Base-by-base conservation (phyloP, 768 basidiomycete genomes). In the Suillus clintonianus region DNA sequence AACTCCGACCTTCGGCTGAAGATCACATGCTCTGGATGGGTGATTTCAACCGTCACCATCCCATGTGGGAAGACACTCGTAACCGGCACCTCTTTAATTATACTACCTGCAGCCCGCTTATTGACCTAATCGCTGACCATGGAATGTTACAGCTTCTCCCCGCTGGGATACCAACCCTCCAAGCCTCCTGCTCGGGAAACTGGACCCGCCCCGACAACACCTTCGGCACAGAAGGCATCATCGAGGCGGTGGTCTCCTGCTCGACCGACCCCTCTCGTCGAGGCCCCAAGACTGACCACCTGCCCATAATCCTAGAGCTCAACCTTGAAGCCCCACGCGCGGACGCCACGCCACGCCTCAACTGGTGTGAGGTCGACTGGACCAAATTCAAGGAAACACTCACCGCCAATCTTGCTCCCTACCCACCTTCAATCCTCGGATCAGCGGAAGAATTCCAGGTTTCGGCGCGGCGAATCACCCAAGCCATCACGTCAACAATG, bases 261-360 rank as follows among this genome's bases (percentile, higher is more conserved):
- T 59, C 70, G n/a, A 74, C 64, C 1, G 56, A 55, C 1, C 70
- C 67, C 4, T 51, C 42, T 0, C 15, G 19, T 0, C 60, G 60
- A 0, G 73, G 71, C 1, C 60, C 66, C 0, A 62, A 64, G 0
- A 71, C 78, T 1, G 78, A 81, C 69, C 79, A 81, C 55, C 63
- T 77, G 19, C 78, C 77, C 0, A 71, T 80, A 1, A 27, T 71
- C 15, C 72, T 70, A 0, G 41, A 41, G 1, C 4, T 80, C 0
- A 68, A 74, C 2, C 27, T 77, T 0, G 53, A 61, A 0, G 15
- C 67, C 0, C 22, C 64, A 5, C 5, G 22, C 7, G 22, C 45
- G 0, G 15, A 54, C 0, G 5, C 64, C 61, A 4, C n/a, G 39
- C 60, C 5, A 60, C n/a, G 1, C 60, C n/a, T n/a, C n/a, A n/a